Base-by-base conservation (phyloP, 2,329 filamentous ascomycete genomes). In the Talaromyces amestolkiae region DNA sequence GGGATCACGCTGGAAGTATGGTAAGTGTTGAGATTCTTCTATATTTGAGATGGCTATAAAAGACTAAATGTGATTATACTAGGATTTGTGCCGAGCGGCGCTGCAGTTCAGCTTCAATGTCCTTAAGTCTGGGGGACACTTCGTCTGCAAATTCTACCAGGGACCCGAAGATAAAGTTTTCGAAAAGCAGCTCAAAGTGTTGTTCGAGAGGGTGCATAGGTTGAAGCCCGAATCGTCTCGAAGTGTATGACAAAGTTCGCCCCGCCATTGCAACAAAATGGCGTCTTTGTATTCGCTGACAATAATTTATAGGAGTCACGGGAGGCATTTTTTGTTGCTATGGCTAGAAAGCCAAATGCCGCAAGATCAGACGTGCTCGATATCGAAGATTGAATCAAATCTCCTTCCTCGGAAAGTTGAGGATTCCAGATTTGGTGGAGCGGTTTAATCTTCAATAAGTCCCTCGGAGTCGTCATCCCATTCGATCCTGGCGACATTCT, bases 131-230 rank as follows among this genome's bases (percentile, higher is more conserved):
- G 92, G 92, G 22, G 95, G 96, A 1, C 90, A 96, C 76, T 97
- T 99, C 72, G 86, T 99, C 53, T 97, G 94, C 85, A 99, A 99
- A 78, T 99, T 96, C 78, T 99, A 98, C 77, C 92, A 96, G 76
- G 95, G 95, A 3, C 77, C 84, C 5, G 93, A 97, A 77, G 94
- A 98, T 73, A 93, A 91, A 78, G 82, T 81, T 1, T 79, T 99
- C 11, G 92, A 97, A 80, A 83, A 79, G 67, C 86, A 87, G 70
- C 82, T 99, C 47, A 91, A 86, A 75, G 86, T 84, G 58, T 80
- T 97, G 71, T 99, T 99, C 75, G 80, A 82, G 19, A 91, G 87
- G 70, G 95, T 99, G 1, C 84, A 90, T 72, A 85, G 93, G 66
- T 91, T 96, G 76, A 99, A 99, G 78, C 95, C 96, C 0, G 91